phyloP scores from a whole-genome alignment of 352 stramenopile species.

The Paralagenidium karlingii region DNA sequence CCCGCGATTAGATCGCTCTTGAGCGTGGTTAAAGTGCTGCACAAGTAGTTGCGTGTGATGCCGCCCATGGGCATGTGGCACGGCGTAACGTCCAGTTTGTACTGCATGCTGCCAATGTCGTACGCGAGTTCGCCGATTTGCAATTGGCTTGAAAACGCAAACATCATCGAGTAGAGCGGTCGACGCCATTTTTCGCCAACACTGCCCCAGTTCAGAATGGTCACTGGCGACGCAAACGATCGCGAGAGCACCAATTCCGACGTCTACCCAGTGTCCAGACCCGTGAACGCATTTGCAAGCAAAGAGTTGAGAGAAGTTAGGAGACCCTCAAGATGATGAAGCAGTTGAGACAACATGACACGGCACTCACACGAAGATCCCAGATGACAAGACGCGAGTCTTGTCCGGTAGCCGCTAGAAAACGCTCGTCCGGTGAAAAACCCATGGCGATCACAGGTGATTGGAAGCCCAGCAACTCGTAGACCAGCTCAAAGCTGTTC shows the following conservation, averaged over 20 bases:
- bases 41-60: constrained; percentile 55
- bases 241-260: constrained; percentile 58
- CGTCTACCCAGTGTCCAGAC: too few relatives aligned
- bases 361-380: constrained; percentile 45
- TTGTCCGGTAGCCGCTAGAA: constrained; percentile 47
- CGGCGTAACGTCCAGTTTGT: constrained; percentile 45
- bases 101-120: constrained; percentile 69
- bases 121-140: constrained; percentile 47
- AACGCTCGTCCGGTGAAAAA: constrained; percentile 69
- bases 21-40: constrained; percentile 31
- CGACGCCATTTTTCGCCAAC: constrained; percentile 55
- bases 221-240: constrained; percentile 42
- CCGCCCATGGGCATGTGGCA: constrained; percentile 65
- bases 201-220: constrained; percentile 52
- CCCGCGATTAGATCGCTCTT: constrained; percentile 47
- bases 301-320: background rate
- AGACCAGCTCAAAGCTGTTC: constrained; percentile 19
- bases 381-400: constrained; percentile 59
- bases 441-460: constrained; percentile 46
- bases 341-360: background rate
- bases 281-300: background rate
- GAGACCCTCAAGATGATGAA: background rate
- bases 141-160: constrained; percentile 59
- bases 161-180: constrained; percentile 49
- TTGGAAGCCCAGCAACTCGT: constrained; percentile 43